A percentile compares a stretch with the other conserved stretches of the same genome.
Conservation (phyloP, 2,329 filamentous ascomycete species). For the Fusarium floridanum region DNA sequence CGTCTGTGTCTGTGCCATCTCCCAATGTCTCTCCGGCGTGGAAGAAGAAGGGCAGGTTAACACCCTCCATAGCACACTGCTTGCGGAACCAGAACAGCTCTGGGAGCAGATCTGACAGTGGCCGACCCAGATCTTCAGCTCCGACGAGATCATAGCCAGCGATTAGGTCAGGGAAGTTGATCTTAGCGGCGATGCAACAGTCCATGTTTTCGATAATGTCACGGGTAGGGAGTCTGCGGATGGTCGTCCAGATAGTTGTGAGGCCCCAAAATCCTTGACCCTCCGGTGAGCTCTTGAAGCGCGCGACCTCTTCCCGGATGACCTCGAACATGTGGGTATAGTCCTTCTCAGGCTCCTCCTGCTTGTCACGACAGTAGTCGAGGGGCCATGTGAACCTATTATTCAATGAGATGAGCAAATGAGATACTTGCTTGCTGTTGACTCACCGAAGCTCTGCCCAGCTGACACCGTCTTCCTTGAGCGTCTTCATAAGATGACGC, state of each 20-base stretch:
- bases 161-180: slow-evolving; percentile 81
- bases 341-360: slow-evolving; percentile 75
- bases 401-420: slow-evolving; percentile 20
- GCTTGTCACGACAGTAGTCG: slow-evolving; percentile 74
- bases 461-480: slow-evolving; percentile 84
- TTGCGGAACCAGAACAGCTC: slow-evolving; percentile 95
- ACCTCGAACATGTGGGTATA: slow-evolving; percentile 78
- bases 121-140: slow-evolving; percentile 83
- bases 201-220: slow-evolving; percentile 85
- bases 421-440: neutral
- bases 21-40: slow-evolving; percentile 92
- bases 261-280: slow-evolving; percentile 87
- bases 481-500: slow-evolving; percentile 74
- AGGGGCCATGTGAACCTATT: slow-evolving; percentile 77
- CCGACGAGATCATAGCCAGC: slow-evolving; percentile 92
- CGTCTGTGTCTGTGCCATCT: slow-evolving; percentile 77
- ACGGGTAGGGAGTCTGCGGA: slow-evolving; percentile 74
- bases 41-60: slow-evolving; percentile 95
- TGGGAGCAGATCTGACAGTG: slow-evolving; percentile 82
- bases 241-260: slow-evolving; percentile 85
- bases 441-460: slow-evolving; percentile 81
- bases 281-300: slow-evolving; percentile 78
- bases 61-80: slow-evolving; percentile 79
- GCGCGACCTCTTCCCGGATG: slow-evolving; percentile 81
- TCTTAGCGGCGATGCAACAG: slow-evolving; percentile 85